These are phyloP conservation scores for Aspergillus sp. DNA, from an alignment of 2,329 filamentous ascomycete species.

Conservation along the genomic window DNA sequence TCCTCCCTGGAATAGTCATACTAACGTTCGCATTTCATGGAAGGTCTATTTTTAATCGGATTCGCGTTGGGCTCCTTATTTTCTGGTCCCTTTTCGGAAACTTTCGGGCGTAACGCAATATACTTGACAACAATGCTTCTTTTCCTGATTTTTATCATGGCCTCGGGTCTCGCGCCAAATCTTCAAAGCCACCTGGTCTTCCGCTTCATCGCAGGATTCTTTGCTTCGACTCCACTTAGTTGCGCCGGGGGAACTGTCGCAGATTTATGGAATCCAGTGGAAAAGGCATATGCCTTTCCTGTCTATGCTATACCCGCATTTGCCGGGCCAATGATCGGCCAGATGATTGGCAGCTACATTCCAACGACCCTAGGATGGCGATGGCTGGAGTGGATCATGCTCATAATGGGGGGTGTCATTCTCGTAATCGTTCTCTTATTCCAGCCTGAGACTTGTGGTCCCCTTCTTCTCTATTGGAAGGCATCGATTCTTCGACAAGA, in stretches of 20 bases:
- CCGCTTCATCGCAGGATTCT: constrained; percentile 46
- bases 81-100: constrained; percentile 46
- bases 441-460: constrained; percentile 47
- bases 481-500: constrained; percentile 32
- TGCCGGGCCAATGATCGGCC: constrained; percentile 20
- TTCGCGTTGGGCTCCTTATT: constrained; percentile 46
- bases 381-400: constrained; percentile 44
- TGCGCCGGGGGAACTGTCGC: constrained; percentile 41
- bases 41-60: constrained; percentile 33
- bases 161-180: constrained; percentile 43
- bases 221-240: constrained; percentile 39
- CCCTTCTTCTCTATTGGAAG: constrained; percentile 40
- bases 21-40: background rate
- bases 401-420: constrained; percentile 31
- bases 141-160: constrained; percentile 47
- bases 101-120: constrained; percentile 44
- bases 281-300: constrained; percentile 46
- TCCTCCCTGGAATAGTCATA: background rate
- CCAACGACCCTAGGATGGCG: constrained; percentile 14
- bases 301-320: constrained; percentile 44
- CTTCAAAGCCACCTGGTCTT: constrained; percentile 46
- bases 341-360: constrained; percentile 13
- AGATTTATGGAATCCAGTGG: constrained; percentile 44
- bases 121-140: constrained; percentile 44
- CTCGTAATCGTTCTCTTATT: constrained; percentile 36